phyloP scores from a whole-genome alignment of 2,329 filamentous ascomycete genomes.

The Emericellopsis cladophorae region DNA sequence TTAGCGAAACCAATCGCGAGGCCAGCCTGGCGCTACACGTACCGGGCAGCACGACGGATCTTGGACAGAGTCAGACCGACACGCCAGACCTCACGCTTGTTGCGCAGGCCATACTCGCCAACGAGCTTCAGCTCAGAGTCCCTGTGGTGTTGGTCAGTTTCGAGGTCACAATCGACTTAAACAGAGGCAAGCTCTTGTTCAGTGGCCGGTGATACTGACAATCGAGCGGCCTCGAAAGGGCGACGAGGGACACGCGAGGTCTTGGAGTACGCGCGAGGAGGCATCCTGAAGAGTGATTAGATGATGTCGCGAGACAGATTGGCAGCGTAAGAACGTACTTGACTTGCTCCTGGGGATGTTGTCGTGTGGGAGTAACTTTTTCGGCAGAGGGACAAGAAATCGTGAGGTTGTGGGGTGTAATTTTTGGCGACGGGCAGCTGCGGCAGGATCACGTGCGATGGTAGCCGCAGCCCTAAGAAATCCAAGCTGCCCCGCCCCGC shows the following conservation, averaged over 20 bases:
- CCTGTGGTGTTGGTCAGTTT: constrained; percentile 60
- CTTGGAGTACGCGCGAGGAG: constrained; percentile 74
- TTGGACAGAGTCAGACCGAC: constrained; percentile 99
- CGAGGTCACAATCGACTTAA: constrained; percentile 74
- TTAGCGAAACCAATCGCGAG: constrained; percentile 1
- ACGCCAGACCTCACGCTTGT: constrained; percentile 99
- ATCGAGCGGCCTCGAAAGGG: constrained; percentile 98
- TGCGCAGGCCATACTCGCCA: constrained; percentile 98
- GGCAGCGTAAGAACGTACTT: constrained; percentile 19
- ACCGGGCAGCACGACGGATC: constrained; percentile 99
- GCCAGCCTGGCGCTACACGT: constrained; percentile 17
- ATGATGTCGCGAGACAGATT: constrained; percentile 4
- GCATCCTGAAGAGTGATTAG: constrained; percentile 22
- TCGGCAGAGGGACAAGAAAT: constrained; percentile 9
- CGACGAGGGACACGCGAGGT: constrained; percentile 98
- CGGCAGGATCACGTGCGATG: not conserved
- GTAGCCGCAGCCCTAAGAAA: constrained; percentile 17
- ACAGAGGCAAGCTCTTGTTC: constrained; percentile 94
- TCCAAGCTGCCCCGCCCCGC: constrained; percentile 5
- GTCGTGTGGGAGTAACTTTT: constrained; percentile 9
- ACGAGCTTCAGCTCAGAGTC: constrained; percentile 99
- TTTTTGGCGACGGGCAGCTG: constrained; percentile 9
- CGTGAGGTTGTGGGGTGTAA: constrained; percentile 19
- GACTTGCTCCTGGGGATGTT: constrained; percentile 24
- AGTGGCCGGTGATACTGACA: constrained; percentile 98